Percentiles rank a stretch among this genome's conserved stretches.
Conservation (phyloP, 1,284 basidiomycete species). For the Malassezia globosa region DNA sequence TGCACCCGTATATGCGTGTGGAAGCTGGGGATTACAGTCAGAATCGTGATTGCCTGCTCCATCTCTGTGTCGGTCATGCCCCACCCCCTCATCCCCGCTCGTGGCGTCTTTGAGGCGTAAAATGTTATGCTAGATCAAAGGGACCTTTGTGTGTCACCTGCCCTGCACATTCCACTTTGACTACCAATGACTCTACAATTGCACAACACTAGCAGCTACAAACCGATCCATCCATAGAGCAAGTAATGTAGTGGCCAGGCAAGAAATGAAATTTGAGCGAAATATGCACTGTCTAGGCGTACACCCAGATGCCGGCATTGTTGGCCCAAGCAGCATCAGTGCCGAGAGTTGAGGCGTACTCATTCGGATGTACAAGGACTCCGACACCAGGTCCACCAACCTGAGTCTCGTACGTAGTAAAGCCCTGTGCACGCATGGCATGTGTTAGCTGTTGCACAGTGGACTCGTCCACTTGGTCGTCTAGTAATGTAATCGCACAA, state of each 20-base stretch:
- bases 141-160: too few species aligned
- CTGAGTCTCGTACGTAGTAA: slow-evolving; percentile 75
- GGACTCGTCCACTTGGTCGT: slow-evolving; percentile 57
- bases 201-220: too few species aligned
- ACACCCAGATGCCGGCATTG: slow-evolving; percentile 10
- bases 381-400: slow-evolving; percentile 88
- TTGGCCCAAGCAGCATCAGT: slow-evolving; percentile 4
- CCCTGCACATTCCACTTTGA: too few species aligned
- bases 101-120: too few species aligned
- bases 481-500: slow-evolving; percentile 87
- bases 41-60: neutral
- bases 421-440: slow-evolving; percentile 52
- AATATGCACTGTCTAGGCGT: slow-evolving; percentile 5
- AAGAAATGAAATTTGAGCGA: too few species aligned
- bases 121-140: too few species aligned
- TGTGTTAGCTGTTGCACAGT: slow-evolving; percentile 20
- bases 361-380: slow-evolving; percentile 54
- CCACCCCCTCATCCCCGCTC: too few species aligned
- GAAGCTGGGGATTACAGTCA: neutral
- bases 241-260: too few species aligned
- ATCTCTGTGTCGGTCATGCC: too few species aligned
- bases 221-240: too few species aligned
- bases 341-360: neutral
- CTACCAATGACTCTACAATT: too few species aligned
- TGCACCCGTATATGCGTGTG: neutral